These are phyloP conservation scores for Hortiboletus campestris DNA, from an alignment of 768 basidiomycete species.

Conservation along the genomic window DNA sequence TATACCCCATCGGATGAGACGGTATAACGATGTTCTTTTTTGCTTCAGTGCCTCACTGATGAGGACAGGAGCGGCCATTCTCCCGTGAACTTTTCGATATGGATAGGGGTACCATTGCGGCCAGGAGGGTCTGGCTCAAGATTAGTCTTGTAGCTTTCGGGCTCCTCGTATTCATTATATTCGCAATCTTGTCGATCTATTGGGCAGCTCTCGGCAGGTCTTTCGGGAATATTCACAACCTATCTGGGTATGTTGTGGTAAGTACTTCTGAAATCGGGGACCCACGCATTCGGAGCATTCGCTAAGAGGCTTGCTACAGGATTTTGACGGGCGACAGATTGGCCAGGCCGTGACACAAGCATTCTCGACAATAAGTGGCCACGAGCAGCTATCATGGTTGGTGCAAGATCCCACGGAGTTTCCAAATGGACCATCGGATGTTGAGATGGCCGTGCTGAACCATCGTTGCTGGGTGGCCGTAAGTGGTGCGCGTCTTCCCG, in stretches of 20 bases:
- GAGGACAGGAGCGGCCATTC: conserved; percentile 25
- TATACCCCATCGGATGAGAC: neutral
- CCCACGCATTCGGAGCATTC: neutral
- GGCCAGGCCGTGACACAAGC: conserved; percentile 45
- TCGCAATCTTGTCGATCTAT: conserved; percentile 53
- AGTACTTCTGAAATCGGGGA: conserved; percentile 18
- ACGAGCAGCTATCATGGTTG: conserved; percentile 45
- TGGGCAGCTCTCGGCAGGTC: conserved; percentile 58
- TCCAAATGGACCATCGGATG: conserved; percentile 41
- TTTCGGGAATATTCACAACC: conserved; percentile 34
- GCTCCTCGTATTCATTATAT: conserved; percentile 43
- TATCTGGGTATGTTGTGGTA: conserved; percentile 60
- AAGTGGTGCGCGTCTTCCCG: conserved; percentile 40
- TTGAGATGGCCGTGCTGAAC: conserved; percentile 46
- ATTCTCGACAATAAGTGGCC: conserved; percentile 31
- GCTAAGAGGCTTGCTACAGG: conserved; percentile 33
- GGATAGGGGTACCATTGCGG: conserved; percentile 26
- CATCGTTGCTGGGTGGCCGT: conserved; percentile 56
- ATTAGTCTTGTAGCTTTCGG: conserved; percentile 37
- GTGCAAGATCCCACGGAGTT: conserved; percentile 42
- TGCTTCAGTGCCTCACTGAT: conserved; percentile 5
- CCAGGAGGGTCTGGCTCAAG: conserved; percentile 42
- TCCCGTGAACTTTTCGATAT: conserved; percentile 30
- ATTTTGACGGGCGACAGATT: conserved; percentile 57
- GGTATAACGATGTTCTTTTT: conserved; percentile 5